Base-by-base conservation (phyloP, 2,329 filamentous ascomycete species). In the Trichophyton benhamiae region DNA sequence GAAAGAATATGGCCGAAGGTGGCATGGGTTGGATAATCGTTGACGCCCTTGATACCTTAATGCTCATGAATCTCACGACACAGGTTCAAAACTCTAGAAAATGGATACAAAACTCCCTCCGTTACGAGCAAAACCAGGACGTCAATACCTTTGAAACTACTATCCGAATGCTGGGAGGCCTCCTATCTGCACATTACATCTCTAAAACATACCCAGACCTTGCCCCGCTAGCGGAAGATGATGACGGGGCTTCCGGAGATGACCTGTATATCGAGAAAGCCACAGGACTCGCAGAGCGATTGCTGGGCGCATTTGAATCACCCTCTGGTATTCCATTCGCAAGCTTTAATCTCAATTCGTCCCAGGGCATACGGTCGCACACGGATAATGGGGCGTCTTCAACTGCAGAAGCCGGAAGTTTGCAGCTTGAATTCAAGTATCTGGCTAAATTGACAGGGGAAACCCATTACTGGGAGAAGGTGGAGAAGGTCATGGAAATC, bases 11-110 rank as follows among this genome's bases (percentile, higher is more conserved):
- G 92, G 86, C 90, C 5, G 82, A 87, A 2, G 85, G 89, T 64
- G 94, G 92, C 27, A 81, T 99, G 75, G 94, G 94, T 33, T 99
- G 95, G 94, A 97, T 97, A 69, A 96, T 99, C 64, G 87, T 99
- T 62, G 94, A 99, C 76, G 86, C 92, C 11, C 79, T 99, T 65
- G 94, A 99, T 74, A 99, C 94, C 0, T 83, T 97, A 81, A 99
- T 99, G 78, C 80, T 99, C 64, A 99, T 99, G 94, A 97, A 97
- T 73, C 80, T 96, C 66, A 97, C 92, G 13, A 87, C 85, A 36
- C 86, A 91, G 64, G 81, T 99, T 44, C 82, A 85, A 42, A 86
- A 95, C 69, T 92, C 94, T 30, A 82, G 92, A 61, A 83, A 95
- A 70, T 99, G 94, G 94, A 84, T 99, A 57, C 81, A 88, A 1